Evolutionary conservation across 2,329 filamentous ascomycete genomes (phyloP).

Genomic region (Dactylellina parvicollis): DNA sequence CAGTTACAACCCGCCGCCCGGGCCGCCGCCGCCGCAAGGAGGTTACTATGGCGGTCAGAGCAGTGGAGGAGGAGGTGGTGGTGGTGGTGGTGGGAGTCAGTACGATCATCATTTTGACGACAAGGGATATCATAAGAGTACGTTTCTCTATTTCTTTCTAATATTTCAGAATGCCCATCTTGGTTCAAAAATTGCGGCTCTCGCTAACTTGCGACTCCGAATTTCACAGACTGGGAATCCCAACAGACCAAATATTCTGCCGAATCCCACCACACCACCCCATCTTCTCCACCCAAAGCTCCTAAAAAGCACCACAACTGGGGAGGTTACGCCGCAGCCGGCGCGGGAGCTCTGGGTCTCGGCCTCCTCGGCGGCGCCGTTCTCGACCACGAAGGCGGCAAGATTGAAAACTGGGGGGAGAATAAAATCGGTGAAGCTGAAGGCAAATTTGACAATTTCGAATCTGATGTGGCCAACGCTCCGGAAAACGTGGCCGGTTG

Average conservation of each 20-base stretch:
- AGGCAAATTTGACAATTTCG: slow-evolving; percentile 5
- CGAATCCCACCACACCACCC: slow-evolving; percentile 8
- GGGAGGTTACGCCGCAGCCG: slow-evolving; percentile 39
- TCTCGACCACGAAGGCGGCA: slow-evolving; percentile 28
- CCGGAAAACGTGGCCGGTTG: slow-evolving; percentile 23
- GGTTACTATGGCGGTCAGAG: slow-evolving; percentile 10
- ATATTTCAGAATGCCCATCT: not conserved
- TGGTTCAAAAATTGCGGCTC: not conserved
- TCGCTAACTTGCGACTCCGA: not conserved
- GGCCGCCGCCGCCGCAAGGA: slow-evolving; percentile 8
- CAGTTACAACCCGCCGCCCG: slow-evolving; percentile 16
- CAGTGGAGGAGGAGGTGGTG: not conserved
- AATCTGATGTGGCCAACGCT: slow-evolving; percentile 17
- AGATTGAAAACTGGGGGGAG: slow-evolving; percentile 21
- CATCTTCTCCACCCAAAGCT: slow-evolving; percentile 1
- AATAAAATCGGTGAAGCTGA: slow-evolving; percentile 27
- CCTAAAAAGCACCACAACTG: slow-evolving; percentile 34
- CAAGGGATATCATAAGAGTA: slow-evolving; percentile 41
- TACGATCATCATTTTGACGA: slow-evolving; percentile 41
- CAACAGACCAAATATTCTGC: slow-evolving; percentile 21
- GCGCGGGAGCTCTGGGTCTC: slow-evolving; percentile 33
- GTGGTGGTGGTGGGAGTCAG: not conserved
- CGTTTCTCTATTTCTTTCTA: not conserved
- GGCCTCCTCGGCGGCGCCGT: slow-evolving; percentile 44
- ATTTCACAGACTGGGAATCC: slow-evolving; percentile 10